Conservation (phyloP, 257 asterid species). For the Coffea eugenioides region DNA sequence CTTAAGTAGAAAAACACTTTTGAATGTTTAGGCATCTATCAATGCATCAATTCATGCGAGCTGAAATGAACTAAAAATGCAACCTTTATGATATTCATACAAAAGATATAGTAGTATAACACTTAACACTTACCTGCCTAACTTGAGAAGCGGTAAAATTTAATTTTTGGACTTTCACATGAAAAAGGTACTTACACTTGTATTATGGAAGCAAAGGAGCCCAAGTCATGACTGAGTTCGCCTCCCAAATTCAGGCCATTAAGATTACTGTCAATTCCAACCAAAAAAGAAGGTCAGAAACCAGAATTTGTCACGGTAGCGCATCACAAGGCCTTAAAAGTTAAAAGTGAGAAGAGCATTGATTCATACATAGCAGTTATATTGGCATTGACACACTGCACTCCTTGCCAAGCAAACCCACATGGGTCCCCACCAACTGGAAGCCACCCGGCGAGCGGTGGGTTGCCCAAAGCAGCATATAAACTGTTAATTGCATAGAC, state of each 20-base stretch:
- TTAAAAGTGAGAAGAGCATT: neutral
- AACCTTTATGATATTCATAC: neutral
- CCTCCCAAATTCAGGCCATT: slow-evolving; percentile 65
- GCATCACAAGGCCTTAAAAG: neutral
- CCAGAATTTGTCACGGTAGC: neutral
- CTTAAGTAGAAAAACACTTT: neutral
- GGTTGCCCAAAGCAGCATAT: slow-evolving; percentile 61
- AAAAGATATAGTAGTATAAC: neutral
- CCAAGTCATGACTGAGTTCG: slow-evolving; percentile 54
- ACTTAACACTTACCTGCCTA: neutral
- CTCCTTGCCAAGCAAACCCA: slow-evolving; percentile 83
- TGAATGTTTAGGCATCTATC: neutral
- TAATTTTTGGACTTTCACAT: neutral
- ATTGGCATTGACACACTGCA: slow-evolving; percentile 73
- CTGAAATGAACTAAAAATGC: neutral
- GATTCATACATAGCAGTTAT: slow-evolving; percentile 78
- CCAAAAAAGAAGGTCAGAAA: slow-evolving; percentile 10
- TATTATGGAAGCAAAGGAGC: slow-evolving; percentile 61
- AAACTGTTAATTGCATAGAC: slow-evolving; percentile 76
- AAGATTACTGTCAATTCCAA: slow-evolving; percentile 46
- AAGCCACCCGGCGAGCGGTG: slow-evolving; percentile 71
- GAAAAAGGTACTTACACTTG: slow-evolving; percentile 47
- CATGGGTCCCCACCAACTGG: slow-evolving; percentile 91
- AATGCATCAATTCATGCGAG: neutral
- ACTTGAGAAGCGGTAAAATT: neutral